Base-by-base conservation (phyloP, 2,329 filamentous ascomycete species). In the Zelopaecilomyces penicillatus region DNA sequence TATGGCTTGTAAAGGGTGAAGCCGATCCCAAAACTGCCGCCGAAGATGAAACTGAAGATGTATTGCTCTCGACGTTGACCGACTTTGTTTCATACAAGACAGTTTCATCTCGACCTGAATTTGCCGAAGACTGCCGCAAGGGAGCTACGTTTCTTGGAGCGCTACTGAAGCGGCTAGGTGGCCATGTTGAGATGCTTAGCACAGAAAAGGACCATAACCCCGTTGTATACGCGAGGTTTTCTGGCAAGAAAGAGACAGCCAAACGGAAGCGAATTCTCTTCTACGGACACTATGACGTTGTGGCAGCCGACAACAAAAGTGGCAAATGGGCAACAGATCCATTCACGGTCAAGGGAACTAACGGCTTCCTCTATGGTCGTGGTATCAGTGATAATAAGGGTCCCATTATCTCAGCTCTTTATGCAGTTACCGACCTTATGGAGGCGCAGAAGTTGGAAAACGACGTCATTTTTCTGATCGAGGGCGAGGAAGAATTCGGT, bases 361-460 rank as follows among this genome's bases (percentile, higher is more conserved):
- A 95, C 55, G 91, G 93, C 0, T 97, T 91, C 61, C 71, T 97
- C 2, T 97, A 98, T 52, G 93, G 93, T 3, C 85, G 93, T 55
- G 93, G 93, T n/a, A 87, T 94, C 10, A 94, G 89, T 39, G 93
- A 98, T 64, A 97, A 98, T 68, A 98, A 98, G 63, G 93, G 94
- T 0, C 93, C 93, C 0, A 88, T 96, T 48, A 80, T 98, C 58
- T 91, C 94, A 2, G 93, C 93, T 1, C 75, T 98, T 0, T 97
- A 94, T 59, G 93, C 91, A 0, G 91, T 94, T 1, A 87, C 91
- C 0, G 91, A 97, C 56, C 70, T 98, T 4, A 80, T 87, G 51
- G 83, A 91, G 51, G 81, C 85, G n/a, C 87, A 95, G 55, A 75
- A 79, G 12, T 74, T 98, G 1, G 83, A 84, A 42, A 89, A 89